Percentiles rank a stretch among this genome's conserved stretches.
These are phyloP conservation scores for Calamus simplicifolius DNA, from an alignment of 176 grass and related monocot species.

Conservation along the genomic window DNA sequence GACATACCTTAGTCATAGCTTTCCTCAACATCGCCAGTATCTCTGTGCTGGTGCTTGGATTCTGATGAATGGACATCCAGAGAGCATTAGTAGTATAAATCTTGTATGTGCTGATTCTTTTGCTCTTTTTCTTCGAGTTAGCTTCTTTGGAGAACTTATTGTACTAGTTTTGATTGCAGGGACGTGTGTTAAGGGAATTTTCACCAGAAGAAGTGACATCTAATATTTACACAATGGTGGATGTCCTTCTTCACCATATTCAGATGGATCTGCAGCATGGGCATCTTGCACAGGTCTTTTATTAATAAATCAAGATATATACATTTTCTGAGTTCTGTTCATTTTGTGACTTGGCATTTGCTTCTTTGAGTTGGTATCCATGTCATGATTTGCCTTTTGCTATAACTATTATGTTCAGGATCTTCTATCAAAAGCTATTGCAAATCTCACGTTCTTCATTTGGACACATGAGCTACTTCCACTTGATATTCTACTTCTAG, in stretches of 20 bases:
- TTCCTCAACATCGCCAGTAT: conserved; percentile 78
- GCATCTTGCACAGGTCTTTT: conserved; percentile 61
- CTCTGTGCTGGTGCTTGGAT: conserved; percentile 97
- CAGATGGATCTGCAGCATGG: conserved; percentile 74
- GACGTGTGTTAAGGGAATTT: conserved; percentile 83
- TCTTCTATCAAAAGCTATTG: conserved; percentile 82
- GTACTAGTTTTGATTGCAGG: conserved; percentile 35
- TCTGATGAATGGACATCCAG: conserved; percentile 79
- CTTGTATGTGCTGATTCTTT: conserved; percentile 45
- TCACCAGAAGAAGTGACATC: conserved; percentile 94
- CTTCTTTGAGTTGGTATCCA: conserved; percentile 13
- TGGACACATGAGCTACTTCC: conserved; percentile 93
- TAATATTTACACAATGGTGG: conserved; percentile 98
- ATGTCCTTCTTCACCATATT: conserved; percentile 98
- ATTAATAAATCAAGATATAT: conserved; percentile 3
- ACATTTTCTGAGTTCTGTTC: neutral
- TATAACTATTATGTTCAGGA: conserved; percentile 42
- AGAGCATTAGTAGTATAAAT: conserved; percentile 80
- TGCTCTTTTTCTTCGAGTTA: conserved; percentile 6
- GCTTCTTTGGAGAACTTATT: neutral
- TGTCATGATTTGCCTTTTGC: conserved; percentile 7
- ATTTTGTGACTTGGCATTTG: conserved; percentile 12
- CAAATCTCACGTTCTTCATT: conserved; percentile 83
- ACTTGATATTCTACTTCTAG: conserved; percentile 84
- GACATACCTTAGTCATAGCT: conserved; percentile 86